phyloP scores from a whole-genome alignment of 2,329 filamentous ascomycete species.

The Colletotrichum ledebouriae region DNA sequence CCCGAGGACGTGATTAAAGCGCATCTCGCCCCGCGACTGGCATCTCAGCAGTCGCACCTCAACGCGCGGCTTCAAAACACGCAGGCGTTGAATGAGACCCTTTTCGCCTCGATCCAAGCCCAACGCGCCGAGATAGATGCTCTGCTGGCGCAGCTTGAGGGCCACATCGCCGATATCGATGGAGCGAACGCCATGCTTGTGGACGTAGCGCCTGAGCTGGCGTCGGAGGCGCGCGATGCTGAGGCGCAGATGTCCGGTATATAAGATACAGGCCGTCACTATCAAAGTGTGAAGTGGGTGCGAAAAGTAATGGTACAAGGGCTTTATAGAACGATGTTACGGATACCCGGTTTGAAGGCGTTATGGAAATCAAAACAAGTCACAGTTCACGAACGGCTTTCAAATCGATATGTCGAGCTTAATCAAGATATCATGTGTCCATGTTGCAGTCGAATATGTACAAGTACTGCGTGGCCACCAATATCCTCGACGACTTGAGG shows the following conservation, averaged over 20 bases:
- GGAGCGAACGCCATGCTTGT: conserved; percentile 64
- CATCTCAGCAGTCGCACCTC: conserved; percentile 67
- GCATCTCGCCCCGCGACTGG: conserved; percentile 67
- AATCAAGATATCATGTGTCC: conserved; percentile 1
- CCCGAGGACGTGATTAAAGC: conserved; percentile 65
- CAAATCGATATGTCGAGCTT: neutral
- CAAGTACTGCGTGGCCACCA: neutral
- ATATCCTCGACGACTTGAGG: neutral
- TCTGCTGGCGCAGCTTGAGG: conserved; percentile 64
- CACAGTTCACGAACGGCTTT: neutral
- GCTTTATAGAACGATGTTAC: neutral
- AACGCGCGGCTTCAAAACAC: conserved; percentile 69
- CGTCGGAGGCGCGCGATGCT: conserved; percentile 62
- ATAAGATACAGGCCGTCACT: conserved; percentile 3
- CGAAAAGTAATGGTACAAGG: no score
- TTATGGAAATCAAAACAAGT: neutral
- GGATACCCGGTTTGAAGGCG: conserved; percentile 23
- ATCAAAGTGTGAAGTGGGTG: neutral
- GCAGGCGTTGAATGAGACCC: conserved; percentile 68
- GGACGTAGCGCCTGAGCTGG: conserved; percentile 62
- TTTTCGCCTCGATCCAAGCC: conserved; percentile 63
- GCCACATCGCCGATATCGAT: conserved; percentile 66
- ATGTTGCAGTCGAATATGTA: conserved; percentile 10
- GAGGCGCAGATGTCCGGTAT: conserved; percentile 56
- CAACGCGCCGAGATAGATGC: conserved; percentile 69